Evolutionary conservation across 2,329 filamentous ascomycete genomes (phyloP).

Genomic region (Calonectria pseudoreteaudii): DNA sequence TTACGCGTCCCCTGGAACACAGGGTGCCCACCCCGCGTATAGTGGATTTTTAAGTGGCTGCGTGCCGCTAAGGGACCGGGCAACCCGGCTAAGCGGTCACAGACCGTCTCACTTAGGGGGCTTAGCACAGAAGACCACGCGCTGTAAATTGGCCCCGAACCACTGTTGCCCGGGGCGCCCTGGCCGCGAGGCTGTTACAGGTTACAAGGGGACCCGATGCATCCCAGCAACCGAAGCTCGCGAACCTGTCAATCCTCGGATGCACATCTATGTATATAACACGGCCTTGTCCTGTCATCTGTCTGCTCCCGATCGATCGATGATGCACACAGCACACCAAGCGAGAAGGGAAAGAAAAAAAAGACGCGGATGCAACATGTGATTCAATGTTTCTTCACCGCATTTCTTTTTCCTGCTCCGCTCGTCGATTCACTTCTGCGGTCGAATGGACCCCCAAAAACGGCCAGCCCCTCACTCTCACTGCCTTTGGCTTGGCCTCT

Average conservation of each 20-base stretch:
- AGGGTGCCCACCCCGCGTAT: not conserved
- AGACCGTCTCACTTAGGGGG: not conserved
- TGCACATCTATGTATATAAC: conserved; percentile 3
- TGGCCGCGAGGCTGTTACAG: not conserved
- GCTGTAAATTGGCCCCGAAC: not conserved
- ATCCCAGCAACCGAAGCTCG: not conserved
- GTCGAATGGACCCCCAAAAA: conserved; percentile 1
- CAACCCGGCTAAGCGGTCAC: not conserved
- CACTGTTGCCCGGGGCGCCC: not conserved
- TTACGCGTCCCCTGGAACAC: not conserved
- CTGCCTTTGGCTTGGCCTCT: not conserved
- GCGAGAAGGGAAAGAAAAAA: not conserved
- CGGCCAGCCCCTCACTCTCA: not conserved
- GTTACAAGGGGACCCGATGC: not conserved
- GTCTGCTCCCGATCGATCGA: not conserved
- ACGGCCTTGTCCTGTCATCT: not conserved
- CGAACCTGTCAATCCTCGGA: not conserved
- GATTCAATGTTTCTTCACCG: not conserved
- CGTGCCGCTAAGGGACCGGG: not conserved
- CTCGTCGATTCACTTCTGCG: not conserved
- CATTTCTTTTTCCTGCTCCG: not conserved
- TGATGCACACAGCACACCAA: not conserved
- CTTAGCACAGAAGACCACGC: not conserved
- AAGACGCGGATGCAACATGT: not conserved
- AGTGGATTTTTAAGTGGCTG: conserved; percentile 13